Evolutionary conservation across 805 yeast species (phyloP), one percentile per base, ranked within the genome.

Genomic region (Saccharomycopsis sp.): DNA sequence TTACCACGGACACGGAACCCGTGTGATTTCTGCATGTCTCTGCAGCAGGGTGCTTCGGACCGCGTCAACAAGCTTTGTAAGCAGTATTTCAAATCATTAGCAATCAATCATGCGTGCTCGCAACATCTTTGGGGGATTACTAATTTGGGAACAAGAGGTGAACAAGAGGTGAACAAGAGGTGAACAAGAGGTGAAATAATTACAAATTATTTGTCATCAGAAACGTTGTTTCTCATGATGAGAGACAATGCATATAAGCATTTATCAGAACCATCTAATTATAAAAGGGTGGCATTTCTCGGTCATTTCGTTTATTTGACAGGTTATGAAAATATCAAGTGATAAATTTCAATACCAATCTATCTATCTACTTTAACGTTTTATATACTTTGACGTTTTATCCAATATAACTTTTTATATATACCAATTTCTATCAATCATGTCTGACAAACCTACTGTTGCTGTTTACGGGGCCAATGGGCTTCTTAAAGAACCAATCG

Each of bases 401-500:
- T n/a, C n/a, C n/a, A n/a, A n/a, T n/a, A n/a, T n/a, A n/a, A n/a
- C n/a, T n/a, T n/a, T n/a, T n/a, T n/a, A n/a, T n/a, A n/a, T n/a
- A 29, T 29, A 29, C 5, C 38, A 29, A 29, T 12, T 12, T 29
- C 38, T 7, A 29, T 29, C n/a, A 29, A 29, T 29, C 38, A 55
- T 47, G 53, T 17, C 53, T 24, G 38, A 24, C 44, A 56, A 56
- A 53, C 60, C 72, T 34, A 62, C 66, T 7, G 65, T 84, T 57
- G 87, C 86, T 44, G 67, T 84, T 56, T 65, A 78, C 58, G 87
- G 88, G 41, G 64, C 76, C 53, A 71, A 75, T 61, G 88, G 89
- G 24, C 61, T 68, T 62, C 69, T 84, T 47, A 87, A 85, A 50
- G 69, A 71, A 62, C 80, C 82, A 51, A 69, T 74, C 42, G 58